Evolutionary conservation across 73 alveolate species (phyloP), one percentile per base, ranked within the genome.

Genomic region (Uronychia setigera): DNA sequence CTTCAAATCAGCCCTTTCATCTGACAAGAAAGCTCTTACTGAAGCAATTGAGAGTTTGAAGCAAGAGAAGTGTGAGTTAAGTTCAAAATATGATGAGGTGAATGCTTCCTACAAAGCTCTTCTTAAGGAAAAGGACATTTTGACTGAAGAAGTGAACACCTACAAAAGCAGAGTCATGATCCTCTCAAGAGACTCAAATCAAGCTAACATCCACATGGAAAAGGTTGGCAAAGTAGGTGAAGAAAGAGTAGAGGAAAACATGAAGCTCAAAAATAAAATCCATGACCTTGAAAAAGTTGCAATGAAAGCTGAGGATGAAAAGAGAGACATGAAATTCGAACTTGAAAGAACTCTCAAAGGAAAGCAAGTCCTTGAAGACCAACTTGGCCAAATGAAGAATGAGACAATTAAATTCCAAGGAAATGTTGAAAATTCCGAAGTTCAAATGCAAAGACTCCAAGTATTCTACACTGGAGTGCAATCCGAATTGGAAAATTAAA

Each of bases 1-100:
- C 13, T 46, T 25, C 58, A 29, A 59, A 57, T 32, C 86, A 35
- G 96, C 96, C 27, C 76, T 76, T 31, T 27, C 11, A 76, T 46
- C 91, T 79, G 91, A 91, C 46, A 59, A 91, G 79, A 77, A 88
- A 33, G 93, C 94, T 19, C 86, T 31, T 80, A 33, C 58, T 25
- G 93, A 91, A 29, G 79, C 75, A 5, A 13, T 88, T 0, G 88
- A 80, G n/a, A 19, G 31, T 1, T 13, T 87, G n/a, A 28, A 57
- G 13, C 32, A 33, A 32, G 92, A 86, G 32, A 46, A 46, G 67
- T 11, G 67, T 11, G 67, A 11, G 5, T 74, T 76, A 1, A 31
- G 67, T 26, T 81, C 34, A 11, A 83, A 34, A 33, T 81, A 83
- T 31, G 83, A 30, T 13, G 60, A 83, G 59, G 28, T 83, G 11